Evolutionary conservation across 83 land plant genomes (phyloP), one percentile per base, ranked within the genome.

Genomic region (Picea mariana): DNA sequence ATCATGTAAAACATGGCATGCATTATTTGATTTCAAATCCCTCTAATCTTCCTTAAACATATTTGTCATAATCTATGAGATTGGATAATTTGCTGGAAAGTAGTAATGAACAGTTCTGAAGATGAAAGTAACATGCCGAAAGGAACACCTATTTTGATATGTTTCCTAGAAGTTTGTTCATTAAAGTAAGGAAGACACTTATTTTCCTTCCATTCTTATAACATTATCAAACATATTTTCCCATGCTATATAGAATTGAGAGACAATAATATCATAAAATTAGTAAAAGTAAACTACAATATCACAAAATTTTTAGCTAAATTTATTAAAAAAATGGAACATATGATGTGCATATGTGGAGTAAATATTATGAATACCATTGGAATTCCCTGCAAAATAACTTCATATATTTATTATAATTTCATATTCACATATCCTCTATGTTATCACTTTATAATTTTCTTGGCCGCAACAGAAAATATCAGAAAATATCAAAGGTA

Each of bases 361-460:
- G 26, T 12, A 60, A 34, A 62, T 79, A 17, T 79, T 13, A 3
- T 21, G 23, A 61, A 61, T 17, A 59, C 62, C 44, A 9, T 34
- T 31, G 9, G 62, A 23, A 69, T 81, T 6, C 15, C 15, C 79
- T 52, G 73, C 82, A 81, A 5, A 68, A n/a, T 67, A 68, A 49
- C 31, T 65, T 16, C 69, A n/a, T 42, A 44, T 13, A 12, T 52
- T 24, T 66, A 61, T 9, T 0, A 62, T 73, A 47, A 77, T 67
- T 49, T 67, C 77, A 52, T 17, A 79, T 80, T 93, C 90, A 98
- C 99, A 98, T 93, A 91, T 98, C 34, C 34, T 31, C 34, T 31
- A 31, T 31, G 34, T 31, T 31, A 31, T 31, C 34, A 31, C 34
- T 31, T 31, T 31, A 31, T 31, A 31, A 31, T 31, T 31, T 31